Percentiles rank a stretch among this genome's conserved stretches.
phyloP scores from a whole-genome alignment of 148 eudicot genomes.

The Chenopodium formosanum region DNA sequence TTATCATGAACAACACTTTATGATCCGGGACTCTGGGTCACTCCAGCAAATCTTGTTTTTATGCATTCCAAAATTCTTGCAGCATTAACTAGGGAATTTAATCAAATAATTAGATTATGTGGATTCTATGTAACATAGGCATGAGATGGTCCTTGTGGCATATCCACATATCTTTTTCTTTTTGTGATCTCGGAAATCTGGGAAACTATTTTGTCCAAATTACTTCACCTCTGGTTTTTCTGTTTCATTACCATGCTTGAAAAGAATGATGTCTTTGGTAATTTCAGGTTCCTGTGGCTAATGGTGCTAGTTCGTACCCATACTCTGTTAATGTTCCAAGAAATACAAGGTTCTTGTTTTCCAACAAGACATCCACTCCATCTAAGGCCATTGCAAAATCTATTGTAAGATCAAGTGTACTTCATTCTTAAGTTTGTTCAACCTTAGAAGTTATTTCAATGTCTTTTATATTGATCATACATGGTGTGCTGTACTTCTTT shows the following conservation, averaged over 20 bases:
- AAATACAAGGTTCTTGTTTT: conserved; percentile 87
- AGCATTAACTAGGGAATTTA: too few species aligned
- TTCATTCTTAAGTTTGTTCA: not conserved
- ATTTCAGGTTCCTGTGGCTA: conserved; percentile 94
- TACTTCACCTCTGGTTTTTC: not conserved
- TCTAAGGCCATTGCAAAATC: conserved; percentile 95
- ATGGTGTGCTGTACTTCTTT: conserved; percentile 1
- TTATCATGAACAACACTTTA: too few species aligned
- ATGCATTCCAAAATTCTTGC: too few species aligned
- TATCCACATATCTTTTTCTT: not conserved
- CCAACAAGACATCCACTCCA: conserved; percentile 73
- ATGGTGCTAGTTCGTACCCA: conserved; percentile 80
- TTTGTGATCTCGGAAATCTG: conserved; percentile 10
- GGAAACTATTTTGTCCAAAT: not conserved
- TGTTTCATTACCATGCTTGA: conserved; percentile 6
- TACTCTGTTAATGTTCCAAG: conserved; percentile 89
- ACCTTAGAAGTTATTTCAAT: not conserved
- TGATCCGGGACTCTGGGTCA: too few species aligned
- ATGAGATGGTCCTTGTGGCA: not conserved
- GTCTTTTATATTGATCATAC: not conserved
- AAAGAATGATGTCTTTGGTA: conserved; percentile 3
- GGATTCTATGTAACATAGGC: too few species aligned
- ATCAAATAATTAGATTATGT: too few species aligned
- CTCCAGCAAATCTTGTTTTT: too few species aligned
- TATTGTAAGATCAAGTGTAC: conserved; percentile 56